phyloP scores from a whole-genome alignment of 2,329 filamentous ascomycete species.

The Fusarium sp. region DNA sequence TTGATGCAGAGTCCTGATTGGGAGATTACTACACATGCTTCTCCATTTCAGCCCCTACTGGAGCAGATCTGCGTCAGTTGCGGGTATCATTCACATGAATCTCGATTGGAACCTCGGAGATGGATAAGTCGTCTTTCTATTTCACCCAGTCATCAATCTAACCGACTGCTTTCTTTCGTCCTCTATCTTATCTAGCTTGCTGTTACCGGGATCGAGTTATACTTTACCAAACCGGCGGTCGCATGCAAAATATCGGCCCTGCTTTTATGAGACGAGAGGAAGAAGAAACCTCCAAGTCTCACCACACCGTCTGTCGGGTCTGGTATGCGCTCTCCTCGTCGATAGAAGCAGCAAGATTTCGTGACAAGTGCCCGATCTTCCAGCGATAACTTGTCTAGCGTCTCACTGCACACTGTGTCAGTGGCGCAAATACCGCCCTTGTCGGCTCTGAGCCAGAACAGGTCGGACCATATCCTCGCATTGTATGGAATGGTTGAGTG shows the following conservation, averaged over 20 bases:
- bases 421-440: slow-evolving; percentile 23
- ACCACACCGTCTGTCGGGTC: not conserved
- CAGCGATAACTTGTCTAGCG: not conserved
- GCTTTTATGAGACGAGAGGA: not conserved
- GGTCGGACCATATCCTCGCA: slow-evolving; percentile 13
- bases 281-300: not conserved
- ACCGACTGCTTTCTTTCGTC: not conserved
- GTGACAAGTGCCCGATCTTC: not conserved
- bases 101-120: not conserved
- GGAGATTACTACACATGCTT: not conserved
- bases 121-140: not conserved
- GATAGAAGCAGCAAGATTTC: not conserved
- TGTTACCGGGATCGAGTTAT: not conserved
- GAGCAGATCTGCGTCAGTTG: not conserved
- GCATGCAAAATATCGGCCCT: not conserved
- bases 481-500: not conserved
- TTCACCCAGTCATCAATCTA: not conserved
- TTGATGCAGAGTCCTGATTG: not conserved
- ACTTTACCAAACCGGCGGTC: not conserved
- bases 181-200: not conserved
- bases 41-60: not conserved
- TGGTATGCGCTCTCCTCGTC: not conserved
- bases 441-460: slow-evolving; percentile 12
- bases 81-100: not conserved
- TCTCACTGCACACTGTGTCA: slow-evolving; percentile 22